Base-by-base conservation (phyloP, 108 stramenopile species). In the Stephanodiscus minutulus region DNA sequence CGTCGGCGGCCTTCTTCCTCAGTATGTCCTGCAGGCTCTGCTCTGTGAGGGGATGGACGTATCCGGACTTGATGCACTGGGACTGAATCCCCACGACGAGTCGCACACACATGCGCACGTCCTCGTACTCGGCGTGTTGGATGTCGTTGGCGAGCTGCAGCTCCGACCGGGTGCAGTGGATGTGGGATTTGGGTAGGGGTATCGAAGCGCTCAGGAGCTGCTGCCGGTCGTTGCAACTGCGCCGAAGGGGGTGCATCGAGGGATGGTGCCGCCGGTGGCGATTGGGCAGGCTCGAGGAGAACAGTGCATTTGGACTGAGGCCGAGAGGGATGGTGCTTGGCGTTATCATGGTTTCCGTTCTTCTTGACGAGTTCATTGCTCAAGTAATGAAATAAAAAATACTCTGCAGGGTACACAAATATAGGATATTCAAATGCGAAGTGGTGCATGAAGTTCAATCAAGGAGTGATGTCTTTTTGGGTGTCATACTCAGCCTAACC, bases 61-160 rank as follows among this genome's bases (percentile, higher is more conserved):
- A 57, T 0, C 70, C 58, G 35, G 56, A 57, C 43, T 10, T 39
- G 39, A 58, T 17, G 57, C 57, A 58, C 46, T 72, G 58, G 7
- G 24, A 20, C 18, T 48, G 60, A 70, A 79, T 79, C 17, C 77
- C 77, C 28, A 31, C 48, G 21, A 79, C 59, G 39, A 79, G 65
- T 21, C 77, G 77, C 17, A 70, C 77, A 53, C 70, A 79, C 77
- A 79, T 79, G 15, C 69, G 71, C 1, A 61, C 55, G 47, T 79
- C 77, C 43, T 52, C 47, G 65, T 67, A 72, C 39, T 79, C 77
- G 36, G 77, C 77, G 22, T 49, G 71, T 28, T 50, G 47, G 15
- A 49, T 61, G 31, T 73, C 67, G 18, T 80, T 65, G 8, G 71
- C 79, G n/a, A 80, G 50, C 52, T 72, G 72, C 5, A 80, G 79